Conservation (phyloP, 345 rosid genomes). For the Salix brachista region DNA sequence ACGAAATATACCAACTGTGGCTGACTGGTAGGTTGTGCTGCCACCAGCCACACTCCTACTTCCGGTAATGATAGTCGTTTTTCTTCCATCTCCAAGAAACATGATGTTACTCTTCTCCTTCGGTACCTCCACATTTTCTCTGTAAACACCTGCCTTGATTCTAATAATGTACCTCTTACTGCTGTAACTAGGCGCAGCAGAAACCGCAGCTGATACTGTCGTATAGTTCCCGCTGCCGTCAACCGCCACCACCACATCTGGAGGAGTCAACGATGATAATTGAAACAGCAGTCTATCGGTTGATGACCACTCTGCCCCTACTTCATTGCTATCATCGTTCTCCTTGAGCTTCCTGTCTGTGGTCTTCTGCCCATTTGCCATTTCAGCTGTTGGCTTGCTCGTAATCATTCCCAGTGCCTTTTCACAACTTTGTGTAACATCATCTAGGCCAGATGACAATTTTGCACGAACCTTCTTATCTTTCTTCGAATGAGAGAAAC, state of each 20-base stretch:
- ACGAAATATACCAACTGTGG: slow-evolving; percentile 74
- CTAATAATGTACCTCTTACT: slow-evolving; percentile 52
- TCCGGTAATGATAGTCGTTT: slow-evolving; percentile 63
- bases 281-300: slow-evolving; percentile 71
- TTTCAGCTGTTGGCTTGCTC: slow-evolving; percentile 52
- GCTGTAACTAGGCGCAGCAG: slow-evolving; percentile 62
- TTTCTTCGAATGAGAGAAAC: slow-evolving; percentile 45
- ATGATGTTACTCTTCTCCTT: slow-evolving; percentile 65
- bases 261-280: slow-evolving; percentile 47
- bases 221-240: slow-evolving; percentile 70
- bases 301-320: slow-evolving; percentile 64
- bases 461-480: slow-evolving; percentile 33
- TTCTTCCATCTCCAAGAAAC: slow-evolving; percentile 84
- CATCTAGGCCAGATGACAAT: slow-evolving; percentile 28
- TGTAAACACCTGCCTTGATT: slow-evolving; percentile 73
- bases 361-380: slow-evolving; percentile 28
- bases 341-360: slow-evolving; percentile 44
- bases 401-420: slow-evolving; percentile 49
- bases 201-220: slow-evolving; percentile 65
- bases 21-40: slow-evolving; percentile 75
- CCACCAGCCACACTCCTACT: slow-evolving; percentile 68
- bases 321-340: not conserved
- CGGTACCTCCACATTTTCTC: slow-evolving; percentile 75
- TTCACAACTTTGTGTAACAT: slow-evolving; percentile 50
- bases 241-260: slow-evolving; percentile 65